Evolutionary conservation across 495 filamentous ascomycete genomes (phyloP).

Genomic region (Trichocladium uniseriatum): DNA sequence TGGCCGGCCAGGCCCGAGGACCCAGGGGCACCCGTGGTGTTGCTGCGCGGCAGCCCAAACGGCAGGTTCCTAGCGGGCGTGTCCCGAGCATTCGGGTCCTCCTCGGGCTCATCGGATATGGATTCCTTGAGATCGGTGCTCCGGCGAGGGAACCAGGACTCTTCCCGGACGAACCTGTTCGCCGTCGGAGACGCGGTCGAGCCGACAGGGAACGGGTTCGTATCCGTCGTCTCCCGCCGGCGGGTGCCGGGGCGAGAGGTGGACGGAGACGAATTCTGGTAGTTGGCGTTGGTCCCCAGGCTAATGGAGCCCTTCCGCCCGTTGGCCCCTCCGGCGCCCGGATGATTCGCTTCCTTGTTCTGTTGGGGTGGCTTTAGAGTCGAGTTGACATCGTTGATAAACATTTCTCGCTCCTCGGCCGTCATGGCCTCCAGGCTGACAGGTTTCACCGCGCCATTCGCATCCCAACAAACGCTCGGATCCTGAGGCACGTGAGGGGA

Average conservation of each 20-base stretch:
- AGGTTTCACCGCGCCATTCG: conserved; percentile 60
- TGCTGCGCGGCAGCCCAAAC: conserved; percentile 62
- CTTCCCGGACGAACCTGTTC: conserved; percentile 41
- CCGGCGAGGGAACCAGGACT: conserved; percentile 59
- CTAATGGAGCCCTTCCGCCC: conserved; percentile 73
- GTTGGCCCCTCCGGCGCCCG: conserved; percentile 36
- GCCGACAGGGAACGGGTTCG: conserved; percentile 51
- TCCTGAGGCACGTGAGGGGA: conserved; percentile 44
- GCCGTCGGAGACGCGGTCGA: conserved; percentile 43
- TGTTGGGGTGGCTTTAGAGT: conserved; percentile 77
- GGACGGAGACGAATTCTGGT: conserved; percentile 52
- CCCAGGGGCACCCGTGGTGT: conserved; percentile 37
- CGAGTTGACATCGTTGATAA: conserved; percentile 82
- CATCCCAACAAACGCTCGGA: conserved; percentile 81
- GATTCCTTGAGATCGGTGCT: conserved; percentile 50
- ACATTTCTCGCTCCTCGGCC: conserved; percentile 76
- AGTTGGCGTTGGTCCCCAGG: conserved; percentile 37
- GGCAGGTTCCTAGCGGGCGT: conserved; percentile 31
- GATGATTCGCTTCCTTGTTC: conserved; percentile 57
- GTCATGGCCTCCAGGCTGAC: conserved; percentile 68
- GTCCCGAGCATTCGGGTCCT: conserved; percentile 21
- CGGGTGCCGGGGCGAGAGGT: conserved; percentile 59
- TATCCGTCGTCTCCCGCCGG: conserved; percentile 82
- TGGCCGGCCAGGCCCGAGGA: conserved; percentile 28
- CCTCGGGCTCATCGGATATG: conserved; percentile 41